Evolutionary conservation across 768 basidiomycete genomes (phyloP).

Genomic region (Leccinum incarnatum): DNA sequence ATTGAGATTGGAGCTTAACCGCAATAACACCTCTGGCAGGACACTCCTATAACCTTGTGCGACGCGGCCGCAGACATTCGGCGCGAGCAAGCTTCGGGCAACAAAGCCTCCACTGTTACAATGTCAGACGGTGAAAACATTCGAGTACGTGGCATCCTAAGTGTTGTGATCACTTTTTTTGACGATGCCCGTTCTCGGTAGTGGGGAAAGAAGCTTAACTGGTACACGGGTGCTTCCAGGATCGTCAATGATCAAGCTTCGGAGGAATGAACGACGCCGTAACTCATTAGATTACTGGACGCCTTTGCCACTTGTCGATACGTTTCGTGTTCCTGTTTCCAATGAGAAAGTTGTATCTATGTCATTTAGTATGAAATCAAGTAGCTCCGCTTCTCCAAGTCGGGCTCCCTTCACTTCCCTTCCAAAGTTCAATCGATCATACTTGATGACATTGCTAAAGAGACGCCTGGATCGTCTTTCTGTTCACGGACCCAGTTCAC

Average conservation of each 20-base stretch:
- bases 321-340: not conserved
- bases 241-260: not conserved
- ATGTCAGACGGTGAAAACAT: not conserved
- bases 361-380: not conserved
- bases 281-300: not conserved
- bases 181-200: not conserved
- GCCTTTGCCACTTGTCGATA: not conserved
- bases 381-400: not conserved
- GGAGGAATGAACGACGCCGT: not conserved
- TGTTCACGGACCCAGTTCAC: no score
- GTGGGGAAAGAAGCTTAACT: not conserved
- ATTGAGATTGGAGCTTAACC: not conserved
- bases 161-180: not conserved
- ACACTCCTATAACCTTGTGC: not conserved
- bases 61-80: not conserved
- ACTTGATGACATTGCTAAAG: no score
- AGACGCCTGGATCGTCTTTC: no score
- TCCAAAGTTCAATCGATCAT: not conserved
- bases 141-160: not conserved
- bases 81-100: not conserved
- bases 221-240: not conserved
- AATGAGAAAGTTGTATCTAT: not conserved
- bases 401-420: not conserved
- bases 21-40: not conserved
- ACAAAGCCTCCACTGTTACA: not conserved